Conservation (phyloP, 176 grass and related monocot species). For the Oryza brachyantha region DNA sequence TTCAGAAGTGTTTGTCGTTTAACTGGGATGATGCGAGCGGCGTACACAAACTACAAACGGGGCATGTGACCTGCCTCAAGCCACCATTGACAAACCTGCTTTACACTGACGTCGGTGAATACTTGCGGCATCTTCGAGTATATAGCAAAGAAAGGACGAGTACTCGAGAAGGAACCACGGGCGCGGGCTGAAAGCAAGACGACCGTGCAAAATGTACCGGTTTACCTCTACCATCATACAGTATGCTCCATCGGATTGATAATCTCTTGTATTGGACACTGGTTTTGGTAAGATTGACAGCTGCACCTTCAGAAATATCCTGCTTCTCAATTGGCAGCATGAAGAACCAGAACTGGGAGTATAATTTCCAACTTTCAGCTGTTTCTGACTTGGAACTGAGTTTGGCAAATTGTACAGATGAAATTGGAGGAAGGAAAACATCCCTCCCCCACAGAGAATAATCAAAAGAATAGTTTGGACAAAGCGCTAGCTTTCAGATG, state of each 20-base stretch:
- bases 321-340: neutral
- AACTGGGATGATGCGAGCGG: neutral
- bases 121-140: neutral
- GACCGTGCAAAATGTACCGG: neutral
- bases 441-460: neutral
- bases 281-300: neutral
- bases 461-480: neutral
- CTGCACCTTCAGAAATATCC: neutral
- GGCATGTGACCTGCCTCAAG: neutral
- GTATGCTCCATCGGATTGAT: neutral
- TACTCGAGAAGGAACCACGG: neutral
- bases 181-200: neutral
- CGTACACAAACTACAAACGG: neutral
- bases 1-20: neutral
- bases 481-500: neutral
- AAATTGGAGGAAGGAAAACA: neutral
- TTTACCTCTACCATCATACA: constrained; percentile 16
- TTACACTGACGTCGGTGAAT: neutral
- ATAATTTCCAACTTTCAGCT: neutral
- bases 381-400: constrained; percentile 13
- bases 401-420: neutral
- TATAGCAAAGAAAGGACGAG: neutral
- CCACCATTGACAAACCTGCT: neutral
- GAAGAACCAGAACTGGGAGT: neutral
- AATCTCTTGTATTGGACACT: neutral